Percentiles rank a stretch among this genome's conserved stretches.
Conservation (phyloP, 192 early-diverging fungal genomes). For the Backusella mclennaniae region DNA sequence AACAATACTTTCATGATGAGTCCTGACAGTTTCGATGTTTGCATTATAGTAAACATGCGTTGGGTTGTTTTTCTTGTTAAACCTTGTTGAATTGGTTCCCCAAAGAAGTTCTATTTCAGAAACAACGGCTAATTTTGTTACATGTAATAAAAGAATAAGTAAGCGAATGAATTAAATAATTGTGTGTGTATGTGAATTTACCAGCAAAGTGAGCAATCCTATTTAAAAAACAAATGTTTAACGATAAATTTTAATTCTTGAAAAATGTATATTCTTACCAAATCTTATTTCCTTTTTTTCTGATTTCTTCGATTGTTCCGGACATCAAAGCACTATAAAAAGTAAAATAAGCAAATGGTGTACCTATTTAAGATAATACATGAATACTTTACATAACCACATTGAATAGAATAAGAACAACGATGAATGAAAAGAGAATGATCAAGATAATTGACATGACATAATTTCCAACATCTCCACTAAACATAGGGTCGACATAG, state of each 20-base stretch:
- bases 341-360: not conserved
- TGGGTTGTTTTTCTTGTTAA: not conserved
- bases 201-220: not conserved
- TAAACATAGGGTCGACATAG: not conserved
- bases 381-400: slow-evolving; percentile 16
- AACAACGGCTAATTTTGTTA: not conserved
- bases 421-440: not conserved
- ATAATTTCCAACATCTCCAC: not conserved
- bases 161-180: not conserved
- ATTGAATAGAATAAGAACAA: slow-evolving; percentile 11
- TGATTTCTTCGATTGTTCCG: not conserved
- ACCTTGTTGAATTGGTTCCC: not conserved
- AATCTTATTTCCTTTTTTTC: not conserved
- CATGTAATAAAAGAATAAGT: not conserved
- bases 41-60: not conserved
- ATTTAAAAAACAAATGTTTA: not conserved
- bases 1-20: not conserved
- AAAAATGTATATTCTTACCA: not conserved
- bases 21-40: not conserved
- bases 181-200: not conserved
- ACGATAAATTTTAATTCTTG: not conserved
- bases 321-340: not conserved
- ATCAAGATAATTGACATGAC: not conserved
- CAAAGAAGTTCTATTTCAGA: not conserved
- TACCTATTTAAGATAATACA: not conserved